A percentile compares a stretch with the other conserved stretches of the same genome.
Evolutionary conservation across 202 grass and related monocot genomes (phyloP).

Genomic region (Saccharum hybrid): DNA sequence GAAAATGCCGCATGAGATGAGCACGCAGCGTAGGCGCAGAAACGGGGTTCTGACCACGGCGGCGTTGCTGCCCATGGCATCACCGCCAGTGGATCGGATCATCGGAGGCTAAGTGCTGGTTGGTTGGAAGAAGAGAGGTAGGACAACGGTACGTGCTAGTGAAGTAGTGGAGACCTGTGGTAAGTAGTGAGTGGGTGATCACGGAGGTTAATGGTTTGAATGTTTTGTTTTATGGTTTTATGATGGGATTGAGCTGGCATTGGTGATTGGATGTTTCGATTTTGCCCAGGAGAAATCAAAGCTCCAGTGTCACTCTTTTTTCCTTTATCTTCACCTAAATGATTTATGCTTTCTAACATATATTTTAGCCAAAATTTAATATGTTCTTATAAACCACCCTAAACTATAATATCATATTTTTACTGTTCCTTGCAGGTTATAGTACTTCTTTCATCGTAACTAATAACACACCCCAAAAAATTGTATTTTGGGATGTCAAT

Average conservation of each 20-base stretch:
- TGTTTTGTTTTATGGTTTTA: neutral
- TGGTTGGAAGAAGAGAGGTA: slow-evolving; percentile 18
- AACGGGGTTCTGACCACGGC: neutral
- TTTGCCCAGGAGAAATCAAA: neutral
- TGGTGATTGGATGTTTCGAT: neutral
- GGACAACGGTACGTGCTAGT: slow-evolving; percentile 17
- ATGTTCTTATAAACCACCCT: no score
- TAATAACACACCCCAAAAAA: no score
- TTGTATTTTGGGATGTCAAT: no score
- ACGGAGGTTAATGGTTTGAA: neutral
- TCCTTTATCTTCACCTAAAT: neutral
- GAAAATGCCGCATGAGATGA: slow-evolving; percentile 50
- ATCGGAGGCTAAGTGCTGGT: neutral
- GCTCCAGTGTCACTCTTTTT: neutral
- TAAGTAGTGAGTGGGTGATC: slow-evolving; percentile 49
- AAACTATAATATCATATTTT: no score
- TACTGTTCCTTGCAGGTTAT: no score
- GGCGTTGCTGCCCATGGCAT: slow-evolving; percentile 30
- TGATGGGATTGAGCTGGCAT: neutral
- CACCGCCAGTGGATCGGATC: neutral
- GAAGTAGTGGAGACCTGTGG: slow-evolving; percentile 28
- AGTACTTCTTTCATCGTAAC: no score
- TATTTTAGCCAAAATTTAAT: no score
- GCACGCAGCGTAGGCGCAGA: slow-evolving; percentile 32
- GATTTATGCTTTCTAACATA: no score